Conservation (phyloP, 176 grass and related monocot species). For the Oryza brachyantha region DNA sequence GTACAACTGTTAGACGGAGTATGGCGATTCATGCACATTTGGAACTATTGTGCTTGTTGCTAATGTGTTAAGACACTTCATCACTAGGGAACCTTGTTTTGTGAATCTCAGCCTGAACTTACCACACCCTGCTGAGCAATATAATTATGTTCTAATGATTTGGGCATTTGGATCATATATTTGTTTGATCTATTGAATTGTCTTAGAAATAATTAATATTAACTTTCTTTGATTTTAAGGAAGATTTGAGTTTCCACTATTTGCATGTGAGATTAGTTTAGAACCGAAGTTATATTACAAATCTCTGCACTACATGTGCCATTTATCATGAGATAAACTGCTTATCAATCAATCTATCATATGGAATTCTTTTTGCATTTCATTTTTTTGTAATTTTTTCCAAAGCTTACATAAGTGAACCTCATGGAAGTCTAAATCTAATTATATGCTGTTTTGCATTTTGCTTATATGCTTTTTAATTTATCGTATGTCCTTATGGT, state of each 20-base stretch:
- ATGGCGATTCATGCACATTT: conserved; percentile 15
- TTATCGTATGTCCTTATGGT: conserved; percentile 7
- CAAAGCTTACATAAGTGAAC: not conserved
- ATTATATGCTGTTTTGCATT: conserved; percentile 5
- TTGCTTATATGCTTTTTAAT: not conserved
- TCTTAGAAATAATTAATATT: not conserved
- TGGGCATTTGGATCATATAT: not conserved
- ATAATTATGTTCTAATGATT: not conserved
- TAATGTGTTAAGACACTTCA: conserved; percentile 14
- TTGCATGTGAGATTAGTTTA: conserved; percentile 13
- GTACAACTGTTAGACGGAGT: not conserved
- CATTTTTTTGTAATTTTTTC: not conserved
- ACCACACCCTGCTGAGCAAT: not conserved
- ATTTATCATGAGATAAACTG: conserved; percentile 24
- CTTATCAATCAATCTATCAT: not conserved
- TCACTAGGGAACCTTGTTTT: conserved; percentile 1
- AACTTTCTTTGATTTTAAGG: not conserved
- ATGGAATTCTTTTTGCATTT: not conserved
- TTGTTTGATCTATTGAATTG: not conserved
- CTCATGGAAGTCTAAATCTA: not conserved
- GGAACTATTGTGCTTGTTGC: not conserved
- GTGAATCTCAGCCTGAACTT: conserved; percentile 5
- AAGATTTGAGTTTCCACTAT: not conserved
- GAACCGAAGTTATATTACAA: not conserved
- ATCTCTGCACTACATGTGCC: conserved; percentile 4